A percentile compares a stretch with the other conserved stretches of the same genome.
Conservation (phyloP, 2,329 filamentous ascomycete species). For the Zasmidium angulare region DNA sequence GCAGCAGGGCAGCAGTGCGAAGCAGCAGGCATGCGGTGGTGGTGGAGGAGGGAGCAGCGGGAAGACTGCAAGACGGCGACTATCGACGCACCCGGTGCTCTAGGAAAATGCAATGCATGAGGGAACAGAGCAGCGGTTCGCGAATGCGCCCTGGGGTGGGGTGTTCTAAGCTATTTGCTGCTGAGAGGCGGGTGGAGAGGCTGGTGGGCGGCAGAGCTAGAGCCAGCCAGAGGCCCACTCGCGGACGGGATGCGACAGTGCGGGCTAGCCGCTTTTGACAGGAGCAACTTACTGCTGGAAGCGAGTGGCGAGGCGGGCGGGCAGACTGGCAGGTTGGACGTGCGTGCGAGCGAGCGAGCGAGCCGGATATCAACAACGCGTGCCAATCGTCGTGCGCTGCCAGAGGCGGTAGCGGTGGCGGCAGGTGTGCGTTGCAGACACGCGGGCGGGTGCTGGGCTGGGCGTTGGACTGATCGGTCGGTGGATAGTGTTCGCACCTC, state of each 20-base stretch:
- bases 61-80: constrained; percentile 33
- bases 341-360: background rate
- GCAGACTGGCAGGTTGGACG: background rate
- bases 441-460: constrained; percentile 3
- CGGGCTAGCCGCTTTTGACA: background rate
- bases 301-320: background rate
- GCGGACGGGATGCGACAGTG: background rate
- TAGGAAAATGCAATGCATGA: constrained; percentile 38
- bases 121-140: constrained; percentile 28
- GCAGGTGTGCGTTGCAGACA: constrained; percentile 1
- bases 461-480: background rate
- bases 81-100: constrained; percentile 36
- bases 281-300: background rate
- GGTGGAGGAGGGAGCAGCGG: constrained; percentile 25
- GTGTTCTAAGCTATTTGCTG: background rate
- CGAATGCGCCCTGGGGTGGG: constrained; percentile 12
- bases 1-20: background rate
- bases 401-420: background rate
- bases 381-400: background rate
- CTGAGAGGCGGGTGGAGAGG: background rate
- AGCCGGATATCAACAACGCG: background rate
- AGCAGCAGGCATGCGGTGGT: constrained; percentile 12
- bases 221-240: background rate
- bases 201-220: background rate
- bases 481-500: too few species aligned